Base-by-base conservation (phyloP, 2,329 filamentous ascomycete genomes). In the Amesomyces nigricolor region DNA sequence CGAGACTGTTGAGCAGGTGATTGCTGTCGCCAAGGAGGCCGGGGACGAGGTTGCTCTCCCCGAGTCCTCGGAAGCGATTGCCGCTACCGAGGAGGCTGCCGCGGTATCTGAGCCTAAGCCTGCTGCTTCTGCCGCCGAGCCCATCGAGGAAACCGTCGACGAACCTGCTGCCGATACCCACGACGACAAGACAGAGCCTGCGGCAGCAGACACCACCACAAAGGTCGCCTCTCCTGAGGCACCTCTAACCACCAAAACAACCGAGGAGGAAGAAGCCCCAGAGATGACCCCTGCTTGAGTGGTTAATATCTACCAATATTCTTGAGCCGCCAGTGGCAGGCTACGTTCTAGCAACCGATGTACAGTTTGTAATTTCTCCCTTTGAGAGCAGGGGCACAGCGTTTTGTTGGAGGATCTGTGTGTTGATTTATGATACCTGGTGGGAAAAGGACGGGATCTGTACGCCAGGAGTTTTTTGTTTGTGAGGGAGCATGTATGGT, bases 341-440 rank as follows among this genome's bases (percentile, higher is more conserved):
- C 48, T 57, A 37, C 46, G 44, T 60, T 56, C 22, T 44, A 44
- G 38, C 44, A 26, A 49, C 54, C 51, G 35, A 58, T 37, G 29
- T 56, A 55, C 51, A 35, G 35, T 48, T 58, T 57, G 55, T 62
- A 57, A 58, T 56, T 58, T 40, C 48, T 26, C 45, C 30, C 46
- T 49, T 54, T 38, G 35, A 9, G 30, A 40, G 19, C 45, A 26
- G 52, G 46, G 40, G 32, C 32, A 57, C 46, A 59, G 46, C 58
- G 53, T 62, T 35, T 60, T 46, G 58, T 52, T 58, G 51, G 47
- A 50, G 40, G 45, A 53, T 44, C 44, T 44, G 26, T 48, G 32
- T 35, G 32, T 35, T 35, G 32, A 30, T 59, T 60, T 59, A 63
- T 63, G 63, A 65, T 65, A 65, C 63, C 63, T 65, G 53, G 53